These are phyloP conservation scores for Mucor lusitanicus DNA, from an alignment of 371 early-diverging fungal species.

Conservation along the genomic window DNA sequence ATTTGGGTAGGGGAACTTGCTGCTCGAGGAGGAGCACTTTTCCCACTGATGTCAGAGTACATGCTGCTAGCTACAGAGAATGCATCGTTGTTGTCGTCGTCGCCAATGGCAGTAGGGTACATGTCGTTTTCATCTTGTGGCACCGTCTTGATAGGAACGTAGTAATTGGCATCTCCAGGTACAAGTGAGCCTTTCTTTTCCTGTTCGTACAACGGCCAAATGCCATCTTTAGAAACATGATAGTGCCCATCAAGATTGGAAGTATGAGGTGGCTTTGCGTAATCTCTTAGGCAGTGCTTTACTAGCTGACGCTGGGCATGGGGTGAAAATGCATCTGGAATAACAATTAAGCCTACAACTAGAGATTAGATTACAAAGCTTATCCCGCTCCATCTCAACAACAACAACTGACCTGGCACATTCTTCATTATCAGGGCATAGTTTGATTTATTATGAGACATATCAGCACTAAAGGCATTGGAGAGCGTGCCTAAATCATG, in stretches of 20 bases:
- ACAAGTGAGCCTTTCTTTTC: constrained; percentile 24
- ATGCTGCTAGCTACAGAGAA: background rate
- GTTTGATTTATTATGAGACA: background rate
- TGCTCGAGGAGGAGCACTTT: constrained; percentile 24
- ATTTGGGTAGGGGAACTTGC: constrained; percentile 51
- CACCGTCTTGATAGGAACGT: background rate
- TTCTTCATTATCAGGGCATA: constrained; percentile 37
- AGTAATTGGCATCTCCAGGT: constrained; percentile 24
- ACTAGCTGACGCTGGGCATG: constrained; percentile 68
- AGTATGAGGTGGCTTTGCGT: constrained; percentile 73
- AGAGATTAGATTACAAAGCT: background rate
- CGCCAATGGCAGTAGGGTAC: constrained; percentile 19
- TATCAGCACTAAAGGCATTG: background rate
- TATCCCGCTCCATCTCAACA: background rate
- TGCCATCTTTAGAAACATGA: constrained; percentile 60
- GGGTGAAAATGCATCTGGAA: constrained; percentile 73
- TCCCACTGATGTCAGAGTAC: constrained; percentile 33
- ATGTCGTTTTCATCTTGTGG: background rate
- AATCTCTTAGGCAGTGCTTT: constrained; percentile 65
- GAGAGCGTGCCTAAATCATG: background rate
- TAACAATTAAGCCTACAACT: constrained; percentile 67
- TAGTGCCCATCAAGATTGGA: constrained; percentile 87
- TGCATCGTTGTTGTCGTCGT: constrained; percentile 6
- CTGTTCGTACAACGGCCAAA: constrained; percentile 66
- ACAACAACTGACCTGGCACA: constrained; percentile 26